These are phyloP conservation scores for Zangia roseola DNA, from an alignment of 768 basidiomycete genomes.

Conservation along the genomic window DNA sequence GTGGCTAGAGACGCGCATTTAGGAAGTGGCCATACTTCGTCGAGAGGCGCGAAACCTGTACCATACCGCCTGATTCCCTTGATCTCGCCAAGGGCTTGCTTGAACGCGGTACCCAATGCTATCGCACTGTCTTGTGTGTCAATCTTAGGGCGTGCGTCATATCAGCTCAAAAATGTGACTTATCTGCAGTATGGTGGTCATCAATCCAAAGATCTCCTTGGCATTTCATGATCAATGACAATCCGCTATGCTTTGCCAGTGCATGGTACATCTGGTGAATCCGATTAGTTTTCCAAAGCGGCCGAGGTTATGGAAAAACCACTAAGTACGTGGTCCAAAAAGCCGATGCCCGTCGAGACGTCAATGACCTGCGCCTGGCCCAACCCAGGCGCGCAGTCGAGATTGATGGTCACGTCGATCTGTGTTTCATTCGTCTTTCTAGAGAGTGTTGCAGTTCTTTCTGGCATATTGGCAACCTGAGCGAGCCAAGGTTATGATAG, in stretches of 20 bases:
- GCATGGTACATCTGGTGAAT: slow-evolving; percentile 89
- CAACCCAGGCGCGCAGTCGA: slow-evolving; percentile 74
- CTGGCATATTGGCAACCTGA: too few relatives aligned
- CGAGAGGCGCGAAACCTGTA: slow-evolving; percentile 93
- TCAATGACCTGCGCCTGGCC: slow-evolving; percentile 70
- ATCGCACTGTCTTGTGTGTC: slow-evolving; percentile 82
- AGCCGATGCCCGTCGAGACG: slow-evolving; percentile 95
- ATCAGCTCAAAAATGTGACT: slow-evolving; percentile 34
- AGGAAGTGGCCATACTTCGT: slow-evolving; percentile 65
- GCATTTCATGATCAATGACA: slow-evolving; percentile 89
- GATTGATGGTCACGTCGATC: slow-evolving; percentile 76
- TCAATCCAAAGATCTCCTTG: slow-evolving; percentile 97
- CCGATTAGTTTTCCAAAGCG: background rate
- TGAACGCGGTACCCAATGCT: slow-evolving; percentile 88
- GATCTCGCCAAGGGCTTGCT: slow-evolving; percentile 91
- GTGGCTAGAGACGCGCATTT: background rate
- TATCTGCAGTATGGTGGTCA: slow-evolving; percentile 99
- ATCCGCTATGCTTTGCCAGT: slow-evolving; percentile 93
- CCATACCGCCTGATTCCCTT: slow-evolving; percentile 94
- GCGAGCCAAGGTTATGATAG: too few relatives aligned
- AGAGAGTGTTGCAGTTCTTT: slow-evolving; percentile 65
- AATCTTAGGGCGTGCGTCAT: slow-evolving; percentile 10
- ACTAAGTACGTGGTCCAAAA: slow-evolving; percentile 88
- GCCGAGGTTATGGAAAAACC: background rate
- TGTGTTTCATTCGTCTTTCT: slow-evolving; percentile 91